Evolutionary conservation across 768 basidiomycete genomes (phyloP).

Genomic region (Udeniomyces megalosporus): DNA sequence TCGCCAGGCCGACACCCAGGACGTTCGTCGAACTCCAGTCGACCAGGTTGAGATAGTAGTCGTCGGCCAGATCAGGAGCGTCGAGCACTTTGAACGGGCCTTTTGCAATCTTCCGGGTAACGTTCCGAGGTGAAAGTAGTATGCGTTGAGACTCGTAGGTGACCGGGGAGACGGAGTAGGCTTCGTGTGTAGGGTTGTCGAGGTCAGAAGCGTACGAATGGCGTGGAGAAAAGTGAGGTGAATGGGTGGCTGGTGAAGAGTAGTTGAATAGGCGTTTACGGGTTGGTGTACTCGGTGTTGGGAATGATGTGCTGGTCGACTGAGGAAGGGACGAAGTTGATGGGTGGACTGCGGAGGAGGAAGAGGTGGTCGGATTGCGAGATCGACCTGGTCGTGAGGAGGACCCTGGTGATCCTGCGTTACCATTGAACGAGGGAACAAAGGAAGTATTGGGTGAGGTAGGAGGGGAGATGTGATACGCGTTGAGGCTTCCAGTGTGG

Average conservation of each 20-base stretch:
- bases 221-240: constrained; percentile 30
- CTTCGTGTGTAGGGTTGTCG: constrained; percentile 71
- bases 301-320: constrained; percentile 13
- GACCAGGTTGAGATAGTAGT: constrained; percentile 95
- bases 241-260: constrained; percentile 33
- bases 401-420: neutral
- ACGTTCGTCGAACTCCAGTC: constrained; percentile 95
- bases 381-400: neutral
- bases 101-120: constrained; percentile 69
- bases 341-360: constrained; percentile 20
- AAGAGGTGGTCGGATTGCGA: constrained; percentile 22
- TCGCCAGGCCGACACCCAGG: constrained; percentile 76
- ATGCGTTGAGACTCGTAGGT: constrained; percentile 64
- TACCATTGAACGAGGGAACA: too few relatives aligned
- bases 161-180: constrained; percentile 80
- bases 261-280: constrained; percentile 28
- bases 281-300: constrained; percentile 26
- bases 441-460: neutral
- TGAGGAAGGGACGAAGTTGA: constrained; percentile 1
- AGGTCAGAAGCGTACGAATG: constrained; percentile 30
- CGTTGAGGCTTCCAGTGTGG: constrained; percentile 30
- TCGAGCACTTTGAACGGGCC: constrained; percentile 94
- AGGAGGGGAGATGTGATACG: neutral
- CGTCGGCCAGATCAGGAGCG: constrained; percentile 90
- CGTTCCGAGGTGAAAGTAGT: constrained; percentile 66